These are phyloP conservation scores for Phycomyces blakesleeanus DNA, from an alignment of 192 early-diverging fungal genomes.

Conservation along the genomic window DNA sequence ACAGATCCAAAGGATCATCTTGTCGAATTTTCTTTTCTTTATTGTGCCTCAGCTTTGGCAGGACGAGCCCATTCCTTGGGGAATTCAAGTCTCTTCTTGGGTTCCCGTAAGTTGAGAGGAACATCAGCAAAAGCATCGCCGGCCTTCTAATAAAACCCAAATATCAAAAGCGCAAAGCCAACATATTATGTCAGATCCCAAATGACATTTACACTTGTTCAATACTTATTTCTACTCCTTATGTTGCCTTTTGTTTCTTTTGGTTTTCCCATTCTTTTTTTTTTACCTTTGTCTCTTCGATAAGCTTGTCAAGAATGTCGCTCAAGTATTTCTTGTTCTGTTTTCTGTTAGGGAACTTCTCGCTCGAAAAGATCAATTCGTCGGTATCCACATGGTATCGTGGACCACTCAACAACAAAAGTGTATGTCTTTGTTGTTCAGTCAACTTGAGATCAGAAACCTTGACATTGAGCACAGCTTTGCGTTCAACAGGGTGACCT, in stretches of 20 bases:
- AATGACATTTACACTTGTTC: neutral
- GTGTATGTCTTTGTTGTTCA: slow-evolving; percentile 51
- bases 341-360: slow-evolving; percentile 47
- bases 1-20: neutral
- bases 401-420: slow-evolving; percentile 56
- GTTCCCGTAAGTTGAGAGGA: slow-evolving; percentile 55
- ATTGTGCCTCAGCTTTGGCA: neutral
- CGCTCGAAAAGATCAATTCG: slow-evolving; percentile 51
- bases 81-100: slow-evolving; percentile 52
- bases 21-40: neutral
- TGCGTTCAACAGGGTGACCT: slow-evolving; percentile 46
- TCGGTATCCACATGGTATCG: slow-evolving; percentile 57
- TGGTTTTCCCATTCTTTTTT: neutral
- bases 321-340: slow-evolving; percentile 60
- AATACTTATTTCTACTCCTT: neutral
- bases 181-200: neutral
- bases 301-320: slow-evolving; percentile 44
- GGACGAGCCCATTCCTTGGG: slow-evolving; percentile 62
- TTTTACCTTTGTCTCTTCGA: slow-evolving; percentile 56
- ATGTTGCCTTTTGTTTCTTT: too few species aligned
- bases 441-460: slow-evolving; percentile 42
- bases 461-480: slow-evolving; percentile 51
- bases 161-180: neutral
- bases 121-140: slow-evolving; percentile 54
- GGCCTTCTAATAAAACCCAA: slow-evolving; percentile 30